Evolutionary conservation across 352 stramenopile species (phyloP).

Genomic region (Lagenidium giganteum): DNA sequence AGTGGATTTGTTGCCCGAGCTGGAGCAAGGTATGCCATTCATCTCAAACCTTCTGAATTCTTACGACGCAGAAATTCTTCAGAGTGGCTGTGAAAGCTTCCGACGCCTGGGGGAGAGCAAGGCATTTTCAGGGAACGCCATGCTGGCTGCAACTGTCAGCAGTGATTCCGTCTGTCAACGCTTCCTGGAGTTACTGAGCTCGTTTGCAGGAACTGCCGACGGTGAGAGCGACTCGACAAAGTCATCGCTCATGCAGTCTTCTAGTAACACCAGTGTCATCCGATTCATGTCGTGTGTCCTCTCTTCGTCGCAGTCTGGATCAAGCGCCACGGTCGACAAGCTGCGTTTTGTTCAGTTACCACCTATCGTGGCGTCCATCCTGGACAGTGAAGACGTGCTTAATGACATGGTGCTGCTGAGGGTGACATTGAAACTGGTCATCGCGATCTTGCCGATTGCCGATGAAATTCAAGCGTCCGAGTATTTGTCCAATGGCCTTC

Average conservation of each 20-base stretch:
- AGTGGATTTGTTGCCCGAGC: constrained; percentile 13
- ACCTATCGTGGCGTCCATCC: constrained; percentile 32
- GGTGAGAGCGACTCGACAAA: constrained; percentile 1
- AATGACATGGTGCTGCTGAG: constrained; percentile 40
- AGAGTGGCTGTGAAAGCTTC: constrained; percentile 44
- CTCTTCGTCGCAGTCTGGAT: constrained; percentile 3
- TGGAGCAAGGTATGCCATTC: constrained; percentile 35
- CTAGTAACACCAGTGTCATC: constrained; percentile 3
- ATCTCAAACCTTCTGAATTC: constrained; percentile 44
- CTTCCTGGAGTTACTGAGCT: constrained; percentile 28
- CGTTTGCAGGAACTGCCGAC: too few relatives aligned
- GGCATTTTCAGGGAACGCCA: constrained; percentile 25
- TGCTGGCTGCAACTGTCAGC: constrained; percentile 34
- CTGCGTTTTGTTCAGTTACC: constrained; percentile 40
- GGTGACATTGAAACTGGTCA: constrained; percentile 53
- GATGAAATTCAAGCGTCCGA: too few relatives aligned
- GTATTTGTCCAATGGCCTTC: too few relatives aligned
- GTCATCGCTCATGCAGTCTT: too few relatives aligned
- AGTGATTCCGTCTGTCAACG: constrained; percentile 32
- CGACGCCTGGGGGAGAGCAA: constrained; percentile 41
- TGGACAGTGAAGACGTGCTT: constrained; percentile 33
- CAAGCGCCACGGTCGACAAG: constrained; percentile 18
- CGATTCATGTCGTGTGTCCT: constrained; percentile 13
- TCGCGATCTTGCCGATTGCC: constrained; percentile 34
- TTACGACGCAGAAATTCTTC: constrained; percentile 47